These are phyloP conservation scores for Salvia splendens DNA, from an alignment of 257 asterid species.

Conservation along the genomic window DNA sequence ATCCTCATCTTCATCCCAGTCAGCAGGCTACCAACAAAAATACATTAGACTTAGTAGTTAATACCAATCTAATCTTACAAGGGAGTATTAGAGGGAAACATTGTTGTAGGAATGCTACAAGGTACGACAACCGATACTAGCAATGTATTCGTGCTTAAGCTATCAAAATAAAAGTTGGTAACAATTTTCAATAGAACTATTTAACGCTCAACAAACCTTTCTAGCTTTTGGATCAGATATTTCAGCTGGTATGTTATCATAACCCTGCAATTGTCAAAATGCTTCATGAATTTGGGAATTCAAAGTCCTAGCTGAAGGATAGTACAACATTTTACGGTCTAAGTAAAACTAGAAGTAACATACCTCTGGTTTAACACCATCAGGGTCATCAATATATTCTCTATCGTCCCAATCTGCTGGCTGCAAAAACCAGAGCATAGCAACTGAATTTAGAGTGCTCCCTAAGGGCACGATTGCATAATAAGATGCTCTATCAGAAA, in stretches of 20 bases:
- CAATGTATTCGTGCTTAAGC: background rate
- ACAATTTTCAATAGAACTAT: background rate
- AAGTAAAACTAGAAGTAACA: background rate
- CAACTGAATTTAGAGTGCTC: background rate
- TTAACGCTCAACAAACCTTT: conserved; percentile 18
- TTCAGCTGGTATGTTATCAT: conserved; percentile 27
- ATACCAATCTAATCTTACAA: background rate
- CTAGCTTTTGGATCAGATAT: conserved; percentile 28
- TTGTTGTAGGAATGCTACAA: background rate
- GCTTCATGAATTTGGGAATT: conserved; percentile 5
- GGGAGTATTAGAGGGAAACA: background rate
- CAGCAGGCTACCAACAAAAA: conserved; percentile 17
- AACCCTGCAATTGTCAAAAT: conserved; percentile 18
- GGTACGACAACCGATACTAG: background rate
- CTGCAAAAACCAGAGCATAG: conserved; percentile 9
- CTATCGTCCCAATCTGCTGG: conserved; percentile 19
- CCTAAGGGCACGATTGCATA: background rate
- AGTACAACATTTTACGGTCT: background rate
- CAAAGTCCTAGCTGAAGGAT: background rate
- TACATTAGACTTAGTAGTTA: background rate
- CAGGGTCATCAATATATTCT: conserved; percentile 22
- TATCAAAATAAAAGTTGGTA: background rate
- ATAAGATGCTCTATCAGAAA: background rate
- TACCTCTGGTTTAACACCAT: conserved; percentile 27
- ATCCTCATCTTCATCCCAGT: conserved; percentile 29